Conservation (phyloP, 2,329 filamentous ascomycete species). For the Botryotinia globosa region DNA sequence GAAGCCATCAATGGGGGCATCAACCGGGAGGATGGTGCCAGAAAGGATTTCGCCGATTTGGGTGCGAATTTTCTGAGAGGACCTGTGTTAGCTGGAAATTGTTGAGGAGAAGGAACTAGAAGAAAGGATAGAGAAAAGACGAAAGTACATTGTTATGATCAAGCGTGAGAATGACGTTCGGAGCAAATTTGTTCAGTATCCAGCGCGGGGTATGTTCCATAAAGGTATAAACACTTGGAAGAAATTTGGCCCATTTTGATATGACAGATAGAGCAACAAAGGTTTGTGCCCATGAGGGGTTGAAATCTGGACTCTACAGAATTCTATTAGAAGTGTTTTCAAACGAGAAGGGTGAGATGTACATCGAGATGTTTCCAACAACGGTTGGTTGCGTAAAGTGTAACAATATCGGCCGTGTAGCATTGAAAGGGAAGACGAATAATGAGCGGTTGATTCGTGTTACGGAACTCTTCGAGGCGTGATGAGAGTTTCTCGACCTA, state of each 20-base stretch:
- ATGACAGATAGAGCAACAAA: background rate
- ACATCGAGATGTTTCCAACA: constrained; percentile 13
- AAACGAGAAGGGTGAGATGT: no score
- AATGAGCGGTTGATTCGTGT: constrained; percentile 20
- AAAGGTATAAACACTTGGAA: background rate
- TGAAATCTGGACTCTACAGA: constrained; percentile 25
- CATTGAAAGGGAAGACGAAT: constrained; percentile 27
- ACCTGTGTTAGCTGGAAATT: background rate
- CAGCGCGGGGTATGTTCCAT: background rate
- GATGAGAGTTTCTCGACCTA: constrained; percentile 27
- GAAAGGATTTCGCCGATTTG: constrained; percentile 15
- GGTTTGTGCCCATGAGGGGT: constrained; percentile 22
- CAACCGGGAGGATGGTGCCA: constrained; percentile 1
- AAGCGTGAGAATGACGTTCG: background rate
- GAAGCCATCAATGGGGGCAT: constrained; percentile 12
- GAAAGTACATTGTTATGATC: background rate
- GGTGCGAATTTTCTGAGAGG: constrained; percentile 4
- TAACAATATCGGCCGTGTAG: constrained; percentile 32
- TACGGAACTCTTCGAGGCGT: constrained; percentile 27
- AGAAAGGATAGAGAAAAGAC: background rate
- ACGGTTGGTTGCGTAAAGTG: constrained; percentile 10
- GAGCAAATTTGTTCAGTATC: background rate
- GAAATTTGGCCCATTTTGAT: constrained; percentile 2
- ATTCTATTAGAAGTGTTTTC: background rate
- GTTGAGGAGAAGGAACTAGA: no score